Conservation (phyloP, 352 stramenopile genomes). For the Phytophthora vignae region DNA sequence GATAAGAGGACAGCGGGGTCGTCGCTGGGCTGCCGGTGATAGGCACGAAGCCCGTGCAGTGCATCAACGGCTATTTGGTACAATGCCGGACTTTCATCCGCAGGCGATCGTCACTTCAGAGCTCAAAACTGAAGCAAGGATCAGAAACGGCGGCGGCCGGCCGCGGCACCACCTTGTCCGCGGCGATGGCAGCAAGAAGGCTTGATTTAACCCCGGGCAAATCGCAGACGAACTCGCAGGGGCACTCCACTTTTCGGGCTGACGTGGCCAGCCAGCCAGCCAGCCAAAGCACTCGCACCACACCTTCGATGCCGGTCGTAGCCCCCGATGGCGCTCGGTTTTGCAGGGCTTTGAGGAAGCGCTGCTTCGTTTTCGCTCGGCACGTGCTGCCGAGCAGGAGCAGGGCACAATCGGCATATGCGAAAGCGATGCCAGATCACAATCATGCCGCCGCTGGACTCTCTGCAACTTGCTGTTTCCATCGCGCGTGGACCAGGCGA, state of each 20-base stretch:
- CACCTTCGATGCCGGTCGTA: neutral
- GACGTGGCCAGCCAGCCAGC: neutral
- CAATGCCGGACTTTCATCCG: constrained; percentile 4
- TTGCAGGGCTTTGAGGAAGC: constrained; percentile 13
- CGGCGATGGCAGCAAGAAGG: neutral
- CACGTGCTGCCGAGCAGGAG: constrained; percentile 30
- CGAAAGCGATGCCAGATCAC: constrained; percentile 23
- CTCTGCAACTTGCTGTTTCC: constrained; percentile 11
- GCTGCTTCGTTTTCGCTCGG: constrained; percentile 30
- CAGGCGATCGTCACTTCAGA: neutral
- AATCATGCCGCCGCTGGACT: constrained; percentile 20
- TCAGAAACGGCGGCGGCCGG: constrained; percentile 14
- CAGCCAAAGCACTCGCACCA: neutral
- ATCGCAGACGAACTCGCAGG: constrained; percentile 10
- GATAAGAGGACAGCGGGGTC: neutral
- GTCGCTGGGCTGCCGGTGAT: constrained; percentile 3
- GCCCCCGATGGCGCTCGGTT: neutral
- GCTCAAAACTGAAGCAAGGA: constrained; percentile 27
- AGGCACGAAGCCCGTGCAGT: neutral
- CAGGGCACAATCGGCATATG: constrained; percentile 32
- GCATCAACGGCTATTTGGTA: constrained; percentile 7
- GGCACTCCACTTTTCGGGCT: neutral
- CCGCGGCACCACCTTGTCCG: constrained; percentile 8
- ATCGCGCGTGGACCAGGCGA: constrained; percentile 24
- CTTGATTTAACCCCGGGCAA: constrained; percentile 10